Evolutionary conservation across 192 early-diverging fungal species (phyloP), one percentile per base, ranked within the genome.

Genomic region (Martensiomyces pterosporus): DNA sequence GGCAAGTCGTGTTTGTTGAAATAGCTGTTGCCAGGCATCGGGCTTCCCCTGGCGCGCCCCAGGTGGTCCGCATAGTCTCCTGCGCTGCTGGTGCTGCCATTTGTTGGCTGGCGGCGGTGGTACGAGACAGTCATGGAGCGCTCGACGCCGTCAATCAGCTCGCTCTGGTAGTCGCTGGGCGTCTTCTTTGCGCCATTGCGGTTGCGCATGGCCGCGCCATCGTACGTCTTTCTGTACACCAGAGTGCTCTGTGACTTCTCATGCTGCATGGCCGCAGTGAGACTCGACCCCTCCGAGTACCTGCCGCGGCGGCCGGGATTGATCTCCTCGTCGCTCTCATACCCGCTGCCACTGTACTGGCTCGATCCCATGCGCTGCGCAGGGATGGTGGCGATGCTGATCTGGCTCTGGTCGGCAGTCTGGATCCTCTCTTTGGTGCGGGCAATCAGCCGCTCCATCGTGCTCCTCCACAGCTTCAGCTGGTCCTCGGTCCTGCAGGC

Each of bases 401-500:
- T 23, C 21, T 43, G 43, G 19, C 43, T 10, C 43, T 64, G 50
- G 23, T 60, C 57, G n/a, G 52, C 52, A 4, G 35, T 14, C 21
- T 44, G 21, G 1, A 50, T 43, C 48, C 49, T 51, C 34, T 77
- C 77, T 9, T 69, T 77, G 17, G 76, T 74, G 27, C 76, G 77
- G 2, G 77, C 67, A 37, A 93, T 68, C 24, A 85, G 67, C 48
- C 82, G 80, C 34, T 91, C 79, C 23, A 99, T 62, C 3, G 91
- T 84, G 26, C 53, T 49, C 55, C 87, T 81, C 96, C 96, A 99
- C 52, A 86, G 78, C 49, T 80, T 82, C n/a, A 93, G 80, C 60
- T 95, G 93, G 55, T 99, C 96, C 57, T 85, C 85, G 49, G 92
- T 89, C 14, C 91, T 69, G 63, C 91, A 92, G 38, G 85, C 85